Conservation (phyloP, 768 basidiomycete species). For the Suillus occidentalis region DNA sequence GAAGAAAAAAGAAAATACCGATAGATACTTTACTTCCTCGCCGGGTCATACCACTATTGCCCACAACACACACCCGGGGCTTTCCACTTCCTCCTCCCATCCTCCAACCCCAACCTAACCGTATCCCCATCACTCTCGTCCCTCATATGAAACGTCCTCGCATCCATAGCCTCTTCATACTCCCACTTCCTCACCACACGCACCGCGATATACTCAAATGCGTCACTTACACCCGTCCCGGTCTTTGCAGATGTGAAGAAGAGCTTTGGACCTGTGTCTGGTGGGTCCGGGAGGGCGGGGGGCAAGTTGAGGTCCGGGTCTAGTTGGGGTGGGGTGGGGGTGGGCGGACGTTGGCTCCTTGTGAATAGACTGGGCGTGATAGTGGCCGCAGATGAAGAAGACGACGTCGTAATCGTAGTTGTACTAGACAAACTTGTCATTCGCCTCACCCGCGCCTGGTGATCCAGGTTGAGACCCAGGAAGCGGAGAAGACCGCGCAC, state of each 20-base stretch:
- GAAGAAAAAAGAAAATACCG: conserved; percentile 1
- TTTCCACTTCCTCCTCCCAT: conserved; percentile 13
- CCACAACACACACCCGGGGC: conserved; percentile 22
- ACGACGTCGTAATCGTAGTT: conserved; percentile 34
- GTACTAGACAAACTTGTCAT: conserved; percentile 23
- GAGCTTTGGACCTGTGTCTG: conserved; percentile 57
- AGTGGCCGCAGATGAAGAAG: conserved; percentile 50
- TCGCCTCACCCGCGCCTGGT: conserved; percentile 23
- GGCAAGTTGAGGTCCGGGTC: conserved; percentile 1
- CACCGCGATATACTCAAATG: conserved; percentile 75
- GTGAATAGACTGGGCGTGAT: conserved; percentile 63
- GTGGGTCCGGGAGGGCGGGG: conserved; percentile 18
- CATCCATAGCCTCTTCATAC: conserved; percentile 60
- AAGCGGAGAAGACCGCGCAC: conserved; percentile 61
- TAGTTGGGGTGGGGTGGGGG: conserved; percentile 17
- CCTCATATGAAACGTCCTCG: conserved; percentile 39
- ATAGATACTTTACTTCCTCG: neutral
- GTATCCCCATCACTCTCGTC: conserved; percentile 38
- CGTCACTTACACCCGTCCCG: conserved; percentile 65
- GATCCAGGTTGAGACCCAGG: conserved; percentile 34
- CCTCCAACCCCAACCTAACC: conserved; percentile 34
- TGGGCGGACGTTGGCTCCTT: conserved; percentile 27
- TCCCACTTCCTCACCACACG: conserved; percentile 66
- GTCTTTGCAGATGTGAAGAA: conserved; percentile 82
- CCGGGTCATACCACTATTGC: neutral